Base-by-base conservation (phyloP, 495 filamentous ascomycete species). In the Hapsidospora chrysogenum region DNA sequence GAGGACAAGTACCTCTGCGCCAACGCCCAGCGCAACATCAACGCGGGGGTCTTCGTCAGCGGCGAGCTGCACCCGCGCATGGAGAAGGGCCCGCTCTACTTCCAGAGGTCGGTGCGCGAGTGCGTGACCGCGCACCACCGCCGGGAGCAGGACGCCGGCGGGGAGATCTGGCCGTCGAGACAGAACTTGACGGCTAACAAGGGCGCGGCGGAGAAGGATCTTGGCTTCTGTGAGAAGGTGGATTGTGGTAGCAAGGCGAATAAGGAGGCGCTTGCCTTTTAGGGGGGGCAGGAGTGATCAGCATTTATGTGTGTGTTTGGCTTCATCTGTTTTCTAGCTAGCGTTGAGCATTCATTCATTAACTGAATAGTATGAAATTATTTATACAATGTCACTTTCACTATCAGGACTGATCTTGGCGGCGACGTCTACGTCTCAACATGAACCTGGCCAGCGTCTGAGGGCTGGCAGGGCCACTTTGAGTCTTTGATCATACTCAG, bases 1-100 rank as follows among this genome's bases (percentile, higher is more conserved):
- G 61, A 69, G 37, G 60, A 66, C 47, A 61, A 61, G 29, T 38
- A 50, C 21, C 56, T 64, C n/a, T 67, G 57, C 42, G 43, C 39
- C 7, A 29, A 45, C 0, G 46, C 56, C 4, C 63, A 69, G 47
- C 51, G 55, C 47, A 64, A 61, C 33, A 45, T 70, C 17, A 54
- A 55, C 37, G 40, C 41, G 1, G 57, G 60, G 4, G 52, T 59
- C 4, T 66, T 57, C 32, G 49, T 56, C 17, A 63, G 58, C 29
- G 62, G 59, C n/a, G 55, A 64, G 41, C 33, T 64, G 25, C 59
- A 64, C 38, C 56, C 66, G 0, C 31, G 39, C 7, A 48, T 56
- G 46, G 63, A 70, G 28, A 58, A 62, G 38, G 62, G 54, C 0
- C 48, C 60, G 4, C 43, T 64, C 5, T 53, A 52, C 44, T 68